Conservation (phyloP, 805 yeast species). For the Lipomyces sp. region DNA sequence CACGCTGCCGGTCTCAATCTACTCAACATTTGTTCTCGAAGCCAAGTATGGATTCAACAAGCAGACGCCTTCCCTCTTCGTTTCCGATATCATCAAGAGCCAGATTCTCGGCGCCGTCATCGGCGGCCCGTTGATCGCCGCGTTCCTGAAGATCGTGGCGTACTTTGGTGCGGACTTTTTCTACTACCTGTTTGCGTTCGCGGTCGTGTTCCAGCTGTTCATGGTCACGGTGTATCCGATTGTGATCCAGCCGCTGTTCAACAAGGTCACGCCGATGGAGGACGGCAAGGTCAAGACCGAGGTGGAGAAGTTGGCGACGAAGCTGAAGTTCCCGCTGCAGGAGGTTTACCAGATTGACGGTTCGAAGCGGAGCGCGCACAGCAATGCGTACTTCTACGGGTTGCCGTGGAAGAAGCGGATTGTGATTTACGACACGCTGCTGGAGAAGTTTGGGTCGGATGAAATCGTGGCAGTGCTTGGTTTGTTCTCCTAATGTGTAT, state of each 20-base stretch:
- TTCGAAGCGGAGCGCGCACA: conserved; percentile 93
- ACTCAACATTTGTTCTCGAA: conserved; percentile 81
- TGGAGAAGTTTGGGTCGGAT: conserved; percentile 67
- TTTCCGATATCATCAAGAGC: conserved; percentile 66
- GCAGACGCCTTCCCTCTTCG: conserved; percentile 66
- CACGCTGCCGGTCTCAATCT: conserved; percentile 67
- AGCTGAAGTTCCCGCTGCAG: conserved; percentile 79
- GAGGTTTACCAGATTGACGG: conserved; percentile 90
- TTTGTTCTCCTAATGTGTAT: neutral
- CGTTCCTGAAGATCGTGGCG: conserved; percentile 75
- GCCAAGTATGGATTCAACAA: conserved; percentile 93
- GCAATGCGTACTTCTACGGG: conserved; percentile 95
- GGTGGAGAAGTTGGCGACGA: conserved; percentile 73
- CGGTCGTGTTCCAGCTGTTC: conserved; percentile 67
- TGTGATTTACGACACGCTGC: conserved; percentile 87
- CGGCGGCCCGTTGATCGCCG: conserved; percentile 71
- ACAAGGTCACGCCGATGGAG: conserved; percentile 83
- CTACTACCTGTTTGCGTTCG: conserved; percentile 70
- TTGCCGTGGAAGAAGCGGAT: conserved; percentile 96
- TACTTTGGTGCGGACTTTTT: conserved; percentile 77
- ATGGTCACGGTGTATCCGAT: conserved; percentile 70
- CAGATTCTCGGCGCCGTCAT: conserved; percentile 52
- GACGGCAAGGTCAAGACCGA: conserved; percentile 82
- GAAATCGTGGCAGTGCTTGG: conserved; percentile 85
- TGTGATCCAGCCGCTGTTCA: conserved; percentile 87